Percentiles rank a stretch among this genome's conserved stretches.
Conservation (phyloP, 225 moss, liverwort and hornwort species). For the Climacium dendroides region DNA sequence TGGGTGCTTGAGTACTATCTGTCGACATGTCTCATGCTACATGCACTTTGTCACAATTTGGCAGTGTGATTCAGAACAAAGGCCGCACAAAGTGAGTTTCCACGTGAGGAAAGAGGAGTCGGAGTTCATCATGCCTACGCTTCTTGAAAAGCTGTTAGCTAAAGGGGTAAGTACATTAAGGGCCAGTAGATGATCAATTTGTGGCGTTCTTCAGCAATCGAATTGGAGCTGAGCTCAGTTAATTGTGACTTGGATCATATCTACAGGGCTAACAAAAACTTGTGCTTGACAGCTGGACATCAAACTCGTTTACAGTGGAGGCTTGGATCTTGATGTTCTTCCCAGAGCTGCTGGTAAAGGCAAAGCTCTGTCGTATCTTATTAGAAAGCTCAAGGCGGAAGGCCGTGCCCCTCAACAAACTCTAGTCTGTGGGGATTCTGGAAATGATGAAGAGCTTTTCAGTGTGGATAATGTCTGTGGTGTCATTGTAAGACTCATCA, state of each 20-base stretch:
- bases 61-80: constrained; percentile 77
- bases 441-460: constrained; percentile 60
- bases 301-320: constrained; percentile 56
- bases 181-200: neutral
- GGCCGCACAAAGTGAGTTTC: constrained; percentile 68
- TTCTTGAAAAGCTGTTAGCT: constrained; percentile 27
- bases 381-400: constrained; percentile 40
- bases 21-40: constrained; percentile 22
- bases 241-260: neutral
- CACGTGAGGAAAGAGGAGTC: constrained; percentile 57
- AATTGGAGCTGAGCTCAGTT: neutral
- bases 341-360: constrained; percentile 63
- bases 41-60: constrained; percentile 34
- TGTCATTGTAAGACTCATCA: constrained; percentile 48
- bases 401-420: constrained; percentile 33
- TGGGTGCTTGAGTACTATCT: neutral
- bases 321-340: constrained; percentile 58
- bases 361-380: constrained; percentile 45
- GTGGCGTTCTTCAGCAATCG: neutral
- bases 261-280: neutral
- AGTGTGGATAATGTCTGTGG: constrained; percentile 49
- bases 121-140: constrained; percentile 16
- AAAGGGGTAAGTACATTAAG: constrained; percentile 26
- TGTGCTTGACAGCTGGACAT: constrained; percentile 41
- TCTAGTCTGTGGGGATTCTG: constrained; percentile 65